Percentiles rank a stretch among this genome's conserved stretches.
phyloP scores from a whole-genome alignment of 106 monocot genomes.

The Phalaenopsis aphrodite region DNA sequence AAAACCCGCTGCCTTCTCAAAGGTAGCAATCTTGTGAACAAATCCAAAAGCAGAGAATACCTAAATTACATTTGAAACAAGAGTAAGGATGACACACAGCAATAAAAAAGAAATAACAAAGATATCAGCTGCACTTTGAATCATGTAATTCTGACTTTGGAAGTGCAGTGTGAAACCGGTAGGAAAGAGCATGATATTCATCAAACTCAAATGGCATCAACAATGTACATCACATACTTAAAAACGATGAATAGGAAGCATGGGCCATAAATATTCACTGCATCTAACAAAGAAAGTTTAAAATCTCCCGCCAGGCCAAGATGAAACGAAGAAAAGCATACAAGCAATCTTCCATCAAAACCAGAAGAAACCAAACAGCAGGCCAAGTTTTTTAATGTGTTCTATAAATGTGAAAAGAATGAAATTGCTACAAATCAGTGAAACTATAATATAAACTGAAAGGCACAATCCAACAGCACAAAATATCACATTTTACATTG shows the following conservation, averaged over 20 bases:
- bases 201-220: background rate
- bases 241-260: conserved; percentile 3
- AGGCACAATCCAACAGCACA: background rate
- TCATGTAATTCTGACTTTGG: background rate
- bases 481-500: background rate
- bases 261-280: conserved; percentile 13
- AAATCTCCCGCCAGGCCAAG: background rate
- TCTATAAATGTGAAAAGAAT: background rate
- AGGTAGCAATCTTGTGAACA: conserved; percentile 78
- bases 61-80: conserved; percentile 17
- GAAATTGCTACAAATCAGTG: background rate
- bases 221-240: background rate
- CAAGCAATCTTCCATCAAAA: background rate
- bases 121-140: conserved; percentile 1
- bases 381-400: background rate
- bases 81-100: background rate
- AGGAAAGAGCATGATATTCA: conserved; percentile 5
- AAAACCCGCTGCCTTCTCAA: conserved; percentile 80
- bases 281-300: conserved; percentile 8
- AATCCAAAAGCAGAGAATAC: conserved; percentile 82
- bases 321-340: background rate
- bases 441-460: background rate
- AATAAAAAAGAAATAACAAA: background rate
- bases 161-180: conserved; percentile 23
- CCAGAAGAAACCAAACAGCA: background rate